A percentile compares a stretch with the other conserved stretches of the same genome.
Conservation (phyloP, 2,329 filamentous ascomycete species). For the Ceratocystis smalleyi region DNA sequence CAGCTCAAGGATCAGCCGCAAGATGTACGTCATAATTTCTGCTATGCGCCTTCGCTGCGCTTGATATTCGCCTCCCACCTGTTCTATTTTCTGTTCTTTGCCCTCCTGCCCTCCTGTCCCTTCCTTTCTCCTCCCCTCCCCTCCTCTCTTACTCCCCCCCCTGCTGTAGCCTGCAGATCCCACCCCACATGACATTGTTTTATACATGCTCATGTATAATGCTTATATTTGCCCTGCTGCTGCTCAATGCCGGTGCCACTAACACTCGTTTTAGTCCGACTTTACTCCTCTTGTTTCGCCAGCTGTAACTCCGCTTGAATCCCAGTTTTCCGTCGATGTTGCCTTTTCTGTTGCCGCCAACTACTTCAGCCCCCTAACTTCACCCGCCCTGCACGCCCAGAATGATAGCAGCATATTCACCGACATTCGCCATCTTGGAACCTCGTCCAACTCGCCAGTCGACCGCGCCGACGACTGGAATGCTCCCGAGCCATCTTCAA, state of each 20-base stretch:
- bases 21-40: constrained; percentile 26
- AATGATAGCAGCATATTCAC: constrained; percentile 32
- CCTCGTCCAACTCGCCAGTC: constrained; percentile 37
- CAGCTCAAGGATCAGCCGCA: constrained; percentile 54
- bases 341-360: constrained; percentile 49
- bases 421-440: constrained; percentile 32
- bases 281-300: constrained; percentile 73
- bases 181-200: background rate
- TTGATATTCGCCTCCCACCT: too few species aligned
- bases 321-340: constrained; percentile 46
- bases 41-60: background rate
- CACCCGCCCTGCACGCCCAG: constrained; percentile 63
- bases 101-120: too few species aligned
- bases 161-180: background rate
- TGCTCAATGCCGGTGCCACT: constrained; percentile 3
- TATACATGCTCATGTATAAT: constrained; percentile 10
- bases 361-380: constrained; percentile 73
- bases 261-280: constrained; percentile 37
- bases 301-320: constrained; percentile 66
- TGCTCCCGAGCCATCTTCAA: constrained; percentile 22
- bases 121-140: background rate
- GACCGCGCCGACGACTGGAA: constrained; percentile 33
- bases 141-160: background rate
- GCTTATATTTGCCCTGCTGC: background rate
- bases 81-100: too few species aligned